Evolutionary conservation across 1,139 yeast species (phyloP).

Genomic region (Hemisphaericaspora lyxosophila): DNA sequence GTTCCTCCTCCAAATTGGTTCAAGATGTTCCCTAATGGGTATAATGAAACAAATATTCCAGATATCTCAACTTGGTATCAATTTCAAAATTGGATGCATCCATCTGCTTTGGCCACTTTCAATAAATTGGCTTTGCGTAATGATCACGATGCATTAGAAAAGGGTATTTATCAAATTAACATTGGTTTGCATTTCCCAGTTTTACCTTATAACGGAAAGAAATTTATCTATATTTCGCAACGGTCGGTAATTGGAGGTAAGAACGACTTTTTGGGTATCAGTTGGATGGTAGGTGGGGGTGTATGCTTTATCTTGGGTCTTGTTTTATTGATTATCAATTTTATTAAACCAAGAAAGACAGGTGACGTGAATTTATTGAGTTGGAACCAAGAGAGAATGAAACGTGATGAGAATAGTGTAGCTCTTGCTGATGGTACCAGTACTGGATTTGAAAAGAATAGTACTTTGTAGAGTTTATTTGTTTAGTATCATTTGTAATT

Average conservation of each 20-base stretch:
- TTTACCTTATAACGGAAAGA: constrained; percentile 75
- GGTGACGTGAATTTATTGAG: constrained; percentile 73
- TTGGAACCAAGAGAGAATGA: constrained; percentile 57
- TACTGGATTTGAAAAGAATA: constrained; percentile 11
- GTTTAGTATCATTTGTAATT: too few relatives aligned
- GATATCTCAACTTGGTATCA: constrained; percentile 59
- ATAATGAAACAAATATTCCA: constrained; percentile 63
- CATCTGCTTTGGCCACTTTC: constrained; percentile 86
- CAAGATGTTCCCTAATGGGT: constrained; percentile 65
- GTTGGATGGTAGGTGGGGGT: constrained; percentile 93
- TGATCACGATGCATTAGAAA: constrained; percentile 57
- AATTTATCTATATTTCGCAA: constrained; percentile 76
- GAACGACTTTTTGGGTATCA: constrained; percentile 80
- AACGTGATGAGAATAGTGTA: constrained; percentile 21
- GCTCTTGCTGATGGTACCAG: constrained; percentile 10
- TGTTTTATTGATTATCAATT: constrained; percentile 57
- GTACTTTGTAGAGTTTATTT: background rate
- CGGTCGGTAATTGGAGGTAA: constrained; percentile 90
- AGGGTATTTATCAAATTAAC: constrained; percentile 70
- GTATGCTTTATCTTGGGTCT: constrained; percentile 67
- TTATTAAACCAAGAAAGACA: constrained; percentile 67
- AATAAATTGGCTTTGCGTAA: constrained; percentile 80
- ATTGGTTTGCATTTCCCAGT: constrained; percentile 91
- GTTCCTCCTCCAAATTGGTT: constrained; percentile 83
- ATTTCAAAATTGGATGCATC: constrained; percentile 97